Evolutionary conservation across 169 alveolate species (phyloP).

Genomic region (Plasmodium ovale): DNA sequence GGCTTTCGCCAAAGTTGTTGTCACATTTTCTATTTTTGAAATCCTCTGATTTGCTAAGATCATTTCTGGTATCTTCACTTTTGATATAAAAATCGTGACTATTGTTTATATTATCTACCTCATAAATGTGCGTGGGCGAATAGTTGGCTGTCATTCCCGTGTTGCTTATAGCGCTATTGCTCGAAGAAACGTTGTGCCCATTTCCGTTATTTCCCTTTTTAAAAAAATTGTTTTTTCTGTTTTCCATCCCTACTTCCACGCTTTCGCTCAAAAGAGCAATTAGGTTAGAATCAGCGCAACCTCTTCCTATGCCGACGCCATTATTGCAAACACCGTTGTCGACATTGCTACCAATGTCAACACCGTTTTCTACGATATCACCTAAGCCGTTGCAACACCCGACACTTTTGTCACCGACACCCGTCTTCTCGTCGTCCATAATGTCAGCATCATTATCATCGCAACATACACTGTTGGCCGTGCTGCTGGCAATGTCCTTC

Average conservation of each 20-base stretch:
- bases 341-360: conserved; percentile 6
- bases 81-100: conserved; percentile 43
- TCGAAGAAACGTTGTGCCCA: conserved; percentile 18
- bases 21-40: conserved; percentile 26
- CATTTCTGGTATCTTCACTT: conserved; percentile 34
- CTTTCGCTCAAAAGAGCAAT: conserved; percentile 34
- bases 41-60: conserved; percentile 29
- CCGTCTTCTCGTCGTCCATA: conserved; percentile 16
- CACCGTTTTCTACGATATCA: too few relatives aligned
- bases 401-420: neutral
- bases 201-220: conserved; percentile 7
- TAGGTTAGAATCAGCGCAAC: conserved; percentile 16
- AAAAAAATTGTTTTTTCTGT: conserved; percentile 8
- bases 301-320: neutral
- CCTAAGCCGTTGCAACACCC: neutral
- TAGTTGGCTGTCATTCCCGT: conserved; percentile 27
- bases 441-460: conserved; percentile 3
- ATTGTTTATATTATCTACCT: conserved; percentile 33
- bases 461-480: neutral
- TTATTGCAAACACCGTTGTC: conserved; percentile 1
- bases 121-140: conserved; percentile 69
- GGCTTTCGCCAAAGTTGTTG: neutral
- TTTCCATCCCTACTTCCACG: neutral
- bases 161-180: conserved; percentile 52
- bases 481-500: neutral